Evolutionary conservation across 208 protist genomes (phyloP), one percentile per base, ranked within the genome.

Genomic region (Wallacemonas sp.): DNA sequence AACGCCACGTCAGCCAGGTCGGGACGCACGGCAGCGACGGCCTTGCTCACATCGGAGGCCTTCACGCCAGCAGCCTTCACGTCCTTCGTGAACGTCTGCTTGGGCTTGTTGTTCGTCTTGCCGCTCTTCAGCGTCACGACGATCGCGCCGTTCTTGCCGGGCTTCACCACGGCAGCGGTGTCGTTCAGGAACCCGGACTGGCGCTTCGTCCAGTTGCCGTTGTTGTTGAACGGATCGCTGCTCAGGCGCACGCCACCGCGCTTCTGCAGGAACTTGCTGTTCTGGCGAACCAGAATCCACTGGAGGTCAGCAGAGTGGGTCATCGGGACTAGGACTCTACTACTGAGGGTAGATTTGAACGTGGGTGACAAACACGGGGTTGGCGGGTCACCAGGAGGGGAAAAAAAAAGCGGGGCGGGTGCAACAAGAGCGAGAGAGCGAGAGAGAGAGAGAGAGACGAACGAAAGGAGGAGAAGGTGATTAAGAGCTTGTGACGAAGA

Each of bases 201-300:
- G 66, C 86, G 83, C 83, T 90, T 93, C 64, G 86, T 93, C 83
- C 83, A 89, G 78, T 81, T 93, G 80, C 80, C 86, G 75, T 88
- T 90, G 83, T 84, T 93, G 83, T 93, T 93, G 76, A 93, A 90
- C 34, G 86, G 83, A 71, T 93, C 86, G 76, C 64, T 89, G 83
- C 81, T 89, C 74, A 93, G 69, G 52, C 86, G 86, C 52, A 89
- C 76, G 58, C 81, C 81, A 53, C 76, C 71, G 74, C 87, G 87
- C 87, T 89, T 87, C 81, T 90, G 83, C 75, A 92, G 79, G 70
- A 85, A 93, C 68, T 82, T 80, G 79, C 81, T 93, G 84, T 89
- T 90, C 72, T 83, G 78, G 71, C 83, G 83, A 27, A 91, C 87
- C 61, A 93, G 57, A 52, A 82, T 33, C 87, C 87, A 93, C 84